Percentiles rank a stretch among this genome's conserved stretches.
phyloP scores from a whole-genome alignment of 2,329 filamentous ascomycete genomes.

The Xylariomycetidae sp. region DNA sequence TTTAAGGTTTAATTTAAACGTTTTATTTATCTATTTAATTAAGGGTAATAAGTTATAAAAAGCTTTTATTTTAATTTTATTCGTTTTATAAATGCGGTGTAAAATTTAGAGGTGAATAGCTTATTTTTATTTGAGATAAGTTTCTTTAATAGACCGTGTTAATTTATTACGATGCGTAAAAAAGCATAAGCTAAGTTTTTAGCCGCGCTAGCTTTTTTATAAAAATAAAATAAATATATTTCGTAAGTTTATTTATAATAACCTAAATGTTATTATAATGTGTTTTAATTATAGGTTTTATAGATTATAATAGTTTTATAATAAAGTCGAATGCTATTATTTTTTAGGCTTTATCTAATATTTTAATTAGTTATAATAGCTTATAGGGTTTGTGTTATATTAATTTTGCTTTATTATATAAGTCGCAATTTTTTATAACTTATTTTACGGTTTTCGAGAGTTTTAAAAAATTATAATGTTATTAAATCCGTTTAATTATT shows the following conservation, averaged over 20 bases:
- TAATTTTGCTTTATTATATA: too few relatives aligned
- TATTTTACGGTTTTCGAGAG: too few relatives aligned
- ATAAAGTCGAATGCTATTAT: too few relatives aligned
- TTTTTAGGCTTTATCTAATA: too few relatives aligned
- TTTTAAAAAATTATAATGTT: too few relatives aligned
- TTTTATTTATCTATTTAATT: slow-evolving; percentile 8
- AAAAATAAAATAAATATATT: not conserved
- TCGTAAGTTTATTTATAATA: slow-evolving; percentile 6
- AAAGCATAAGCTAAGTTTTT: slow-evolving; percentile 2
- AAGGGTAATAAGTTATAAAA: slow-evolving; percentile 9
- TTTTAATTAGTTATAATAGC: too few relatives aligned
- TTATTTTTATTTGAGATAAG: slow-evolving; percentile 1
- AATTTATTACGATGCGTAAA: slow-evolving; percentile 1
- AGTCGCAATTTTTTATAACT: too few relatives aligned
- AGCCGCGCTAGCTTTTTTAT: slow-evolving; percentile 2
- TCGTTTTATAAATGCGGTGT: slow-evolving; percentile 6
- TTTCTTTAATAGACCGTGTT: slow-evolving; percentile 9
- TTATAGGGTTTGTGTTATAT: too few relatives aligned
- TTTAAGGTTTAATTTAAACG: slow-evolving; percentile 6
- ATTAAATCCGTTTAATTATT: too few relatives aligned
- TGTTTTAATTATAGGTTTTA: slow-evolving; percentile 4
- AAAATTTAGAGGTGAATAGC: too few relatives aligned
- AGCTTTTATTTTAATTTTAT: slow-evolving; percentile 1
- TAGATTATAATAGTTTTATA: slow-evolving; percentile 1
- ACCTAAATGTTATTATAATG: not conserved